These are phyloP conservation scores for Filobasidium floriforme DNA, from an alignment of 768 basidiomycete species.

Conservation along the genomic window DNA sequence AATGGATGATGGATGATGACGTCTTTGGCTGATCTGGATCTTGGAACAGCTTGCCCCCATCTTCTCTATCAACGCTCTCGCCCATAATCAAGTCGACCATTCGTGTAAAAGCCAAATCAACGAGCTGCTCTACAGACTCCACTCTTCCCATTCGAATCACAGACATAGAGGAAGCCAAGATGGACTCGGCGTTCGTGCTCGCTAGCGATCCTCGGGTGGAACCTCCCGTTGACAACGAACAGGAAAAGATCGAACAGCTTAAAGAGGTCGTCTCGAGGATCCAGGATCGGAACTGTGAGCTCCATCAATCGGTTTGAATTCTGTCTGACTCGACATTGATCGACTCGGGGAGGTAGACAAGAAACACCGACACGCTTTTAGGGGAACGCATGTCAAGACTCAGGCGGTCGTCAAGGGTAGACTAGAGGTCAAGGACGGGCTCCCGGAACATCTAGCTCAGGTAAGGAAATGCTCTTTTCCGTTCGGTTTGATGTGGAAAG, in stretches of 20 bases:
- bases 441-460: conserved; percentile 24
- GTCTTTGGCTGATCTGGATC: too few relatives aligned
- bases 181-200: not conserved
- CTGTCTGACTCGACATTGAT: not conserved
- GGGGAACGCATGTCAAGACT: conserved; percentile 31
- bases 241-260: conserved; percentile 8
- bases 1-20: too few relatives aligned
- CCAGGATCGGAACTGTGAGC: conserved; percentile 1
- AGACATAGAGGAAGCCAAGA: too few relatives aligned
- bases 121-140: too few relatives aligned
- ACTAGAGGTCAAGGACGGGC: conserved; percentile 20
- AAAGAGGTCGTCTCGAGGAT: conserved; percentile 9
- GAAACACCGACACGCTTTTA: conserved; percentile 24
- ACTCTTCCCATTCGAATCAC: too few relatives aligned
- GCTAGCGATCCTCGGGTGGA: not conserved
- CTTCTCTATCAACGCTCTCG: too few relatives aligned
- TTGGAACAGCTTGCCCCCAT: too few relatives aligned
- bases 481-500: not conserved
- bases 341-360: not conserved
- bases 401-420: conserved; percentile 26
- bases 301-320: not conserved
- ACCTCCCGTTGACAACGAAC: not conserved
- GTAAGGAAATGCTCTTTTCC: not conserved
- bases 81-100: too few relatives aligned
- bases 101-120: too few relatives aligned